Evolutionary conservation across 2,329 filamentous ascomycete species (phyloP), one percentile per base, ranked within the genome.

Genomic region (Epichloe bromicola): DNA sequence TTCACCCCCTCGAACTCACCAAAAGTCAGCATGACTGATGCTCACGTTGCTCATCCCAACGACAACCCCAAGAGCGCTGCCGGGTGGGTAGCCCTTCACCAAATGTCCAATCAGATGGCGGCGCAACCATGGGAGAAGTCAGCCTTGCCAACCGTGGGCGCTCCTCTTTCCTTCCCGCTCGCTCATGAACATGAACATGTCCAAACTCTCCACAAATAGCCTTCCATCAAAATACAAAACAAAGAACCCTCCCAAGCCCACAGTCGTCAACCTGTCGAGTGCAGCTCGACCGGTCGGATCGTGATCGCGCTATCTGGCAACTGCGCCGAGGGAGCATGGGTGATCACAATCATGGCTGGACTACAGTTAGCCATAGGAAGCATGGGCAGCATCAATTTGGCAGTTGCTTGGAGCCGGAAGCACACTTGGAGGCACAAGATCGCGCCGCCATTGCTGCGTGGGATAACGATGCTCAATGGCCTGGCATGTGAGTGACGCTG

Each of bases 381-480:
- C 55, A 55, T 26, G 54, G 51, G 42, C 58, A 57, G 50, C 15
- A 57, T 58, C 48, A 46, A 19, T 34, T 42, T 46, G 49, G 49
- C 37, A n/a, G 3, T 10, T 56, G 55, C 23, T 57, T 57, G 8
- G 50, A 59, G 38, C 60, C 57, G 58, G 57, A 63, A 50, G 56
- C 56, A n/a, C 61, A 66, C 54, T 59, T 59, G 41, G 64, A 67
- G 52, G 45, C 55, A 38, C 54, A 56, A 39, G 64, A 67, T 47
- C 59, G 59, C 42, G 59, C 55, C 30, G 57, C 58, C 50, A 67
- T 67, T 42, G 58, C 58, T 20, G 55, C 58, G 8, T 67, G 63
- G 64, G 60, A 63, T 41, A 51, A 57, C 6, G 65, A 67, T 41
- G 61, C 65, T 38, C 58, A 58, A 37, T 67, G 65, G 65, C 65